Evolutionary conservation across 352 stramenopile species (phyloP), one percentile per base, ranked within the genome.

Genomic region (Globisporangium yorkense): DNA sequence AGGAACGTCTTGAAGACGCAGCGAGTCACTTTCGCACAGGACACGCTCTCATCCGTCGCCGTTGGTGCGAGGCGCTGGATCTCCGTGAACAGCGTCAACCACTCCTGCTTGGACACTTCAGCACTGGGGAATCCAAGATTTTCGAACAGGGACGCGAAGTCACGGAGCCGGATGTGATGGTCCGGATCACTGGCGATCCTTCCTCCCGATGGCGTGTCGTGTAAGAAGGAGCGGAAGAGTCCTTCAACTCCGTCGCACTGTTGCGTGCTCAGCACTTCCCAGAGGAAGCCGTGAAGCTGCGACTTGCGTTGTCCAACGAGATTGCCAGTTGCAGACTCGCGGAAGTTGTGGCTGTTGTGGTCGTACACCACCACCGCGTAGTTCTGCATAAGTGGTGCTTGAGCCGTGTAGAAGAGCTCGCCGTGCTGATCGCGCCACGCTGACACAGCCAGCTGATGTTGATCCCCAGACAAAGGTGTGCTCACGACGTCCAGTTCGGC

Each of bases 331-430:
- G 63, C 62, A 24, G 70, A 74, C 31, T 73, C 61, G 6, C 57
- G 58, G 12, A 77, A 77, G 0, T 62, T 58, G 44, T 77, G 70
- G 37, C 63, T 75, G 51, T 75, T 63, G 29, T 77, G 54, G 1
- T 58, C 64, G 39, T 77, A 77, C 12, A 53, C 20, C n/a, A 37
- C 39, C 9, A 57, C 29, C 4, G 16, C 20, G 33, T 43, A 60
- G 41, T n/a, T 50, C 15, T 35, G 18, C 31, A 24, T 6, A 5
- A 27, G 52, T 51, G 41, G 0, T 58, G 65, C 45, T 33, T 69
- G 55, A 0, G 61, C 20, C 0, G 59, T 63, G 57, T 76, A 78
- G 39, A 72, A 72, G 35, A 74, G 43, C 45, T 78, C 68, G 7
- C 70, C 65, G 35, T 76, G 65, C 8, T 62, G 59, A 20, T 65